These are phyloP conservation scores for Phyllosticta citriasiana DNA, from an alignment of 2,329 filamentous ascomycete species.

Conservation along the genomic window DNA sequence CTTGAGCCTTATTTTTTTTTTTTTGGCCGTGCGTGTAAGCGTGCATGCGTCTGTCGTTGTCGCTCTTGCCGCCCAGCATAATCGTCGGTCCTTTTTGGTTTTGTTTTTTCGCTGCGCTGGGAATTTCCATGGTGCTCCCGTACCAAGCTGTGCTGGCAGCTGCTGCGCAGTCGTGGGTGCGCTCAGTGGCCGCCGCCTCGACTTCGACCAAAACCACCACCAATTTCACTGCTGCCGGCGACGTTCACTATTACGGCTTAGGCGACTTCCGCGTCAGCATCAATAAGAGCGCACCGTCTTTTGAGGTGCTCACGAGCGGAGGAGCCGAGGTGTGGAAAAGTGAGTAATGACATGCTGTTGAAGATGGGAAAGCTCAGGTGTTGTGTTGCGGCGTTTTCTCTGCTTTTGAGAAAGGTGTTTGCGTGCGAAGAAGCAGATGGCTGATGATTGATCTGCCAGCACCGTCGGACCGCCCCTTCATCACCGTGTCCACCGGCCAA, in stretches of 20 bases:
- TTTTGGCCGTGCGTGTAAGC: too few relatives aligned
- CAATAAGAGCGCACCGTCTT: neutral
- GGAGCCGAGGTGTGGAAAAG: conserved; percentile 7
- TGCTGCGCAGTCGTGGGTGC: neutral
- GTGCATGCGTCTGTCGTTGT: too few relatives aligned
- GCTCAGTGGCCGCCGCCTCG: neutral
- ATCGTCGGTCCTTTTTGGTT: neutral
- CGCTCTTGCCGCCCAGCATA: too few relatives aligned
- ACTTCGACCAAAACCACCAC: neutral
- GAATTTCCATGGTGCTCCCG: neutral
- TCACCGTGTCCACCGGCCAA: conserved; percentile 4
- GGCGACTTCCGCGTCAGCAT: neutral
- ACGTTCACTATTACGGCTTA: neutral
- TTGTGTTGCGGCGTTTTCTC: neutral
- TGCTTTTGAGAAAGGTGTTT: neutral
- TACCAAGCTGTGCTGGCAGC: neutral
- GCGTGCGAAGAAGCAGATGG: neutral
- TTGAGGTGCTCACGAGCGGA: neutral
- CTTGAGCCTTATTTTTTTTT: too few relatives aligned
- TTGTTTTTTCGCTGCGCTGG: neutral
- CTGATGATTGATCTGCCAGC: neutral
- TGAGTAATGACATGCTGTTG: neutral
- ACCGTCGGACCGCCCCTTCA: conserved; percentile 1
- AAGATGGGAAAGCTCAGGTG: neutral
- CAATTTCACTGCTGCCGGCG: neutral